Evolutionary conservation across 2,329 filamentous ascomycete species (phyloP), one percentile per base, ranked within the genome.

Genomic region (Ascochyta lentis): DNA sequence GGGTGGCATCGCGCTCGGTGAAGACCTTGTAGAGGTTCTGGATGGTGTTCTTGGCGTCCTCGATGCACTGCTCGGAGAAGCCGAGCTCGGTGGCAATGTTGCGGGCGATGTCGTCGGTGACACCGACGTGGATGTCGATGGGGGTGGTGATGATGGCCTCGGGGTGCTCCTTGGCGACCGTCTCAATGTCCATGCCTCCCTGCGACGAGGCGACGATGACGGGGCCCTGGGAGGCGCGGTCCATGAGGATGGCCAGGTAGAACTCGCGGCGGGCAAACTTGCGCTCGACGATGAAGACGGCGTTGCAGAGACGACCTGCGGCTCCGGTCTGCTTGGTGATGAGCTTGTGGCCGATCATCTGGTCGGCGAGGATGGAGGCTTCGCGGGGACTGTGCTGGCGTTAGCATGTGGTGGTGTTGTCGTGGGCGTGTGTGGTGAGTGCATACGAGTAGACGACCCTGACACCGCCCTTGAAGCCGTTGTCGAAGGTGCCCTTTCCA

Each of bases 341-440:
- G 80, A 99, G 92, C 82, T 97, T 97, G 84, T 99, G 94, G 76
- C 95, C 95, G 80, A 99, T 98, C 95, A 99, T 99, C 84, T 99
- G 93, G 70, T 94, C 86, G 69, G 95, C 94, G 77, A 99, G 96
- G 88, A 98, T 96, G 84, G 92, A 90, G 75, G 95, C 95, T 84
- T 89, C 86, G 71, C 92, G 93, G 58, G 95, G 91, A 59, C 85
- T 88, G 62, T 41, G 58, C 44, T 22, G 35, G 16, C 49, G 33
- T 50, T 53, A 63, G 69, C 59, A 68, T 56, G 41, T 13, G 37
- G 24, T 9, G 29, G 44, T 10, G 29, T 39, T 23, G 47, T 22
- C 9, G 27, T 35, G 56, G 10, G 22, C 10, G 16, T 19, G 44
- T 26, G 35, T 44, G 2, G 24, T 6, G 24, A 53, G 59, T 65